These are phyloP conservation scores for Daldinia childiae DNA, from an alignment of 495 filamentous ascomycete species.

Conservation along the genomic window DNA sequence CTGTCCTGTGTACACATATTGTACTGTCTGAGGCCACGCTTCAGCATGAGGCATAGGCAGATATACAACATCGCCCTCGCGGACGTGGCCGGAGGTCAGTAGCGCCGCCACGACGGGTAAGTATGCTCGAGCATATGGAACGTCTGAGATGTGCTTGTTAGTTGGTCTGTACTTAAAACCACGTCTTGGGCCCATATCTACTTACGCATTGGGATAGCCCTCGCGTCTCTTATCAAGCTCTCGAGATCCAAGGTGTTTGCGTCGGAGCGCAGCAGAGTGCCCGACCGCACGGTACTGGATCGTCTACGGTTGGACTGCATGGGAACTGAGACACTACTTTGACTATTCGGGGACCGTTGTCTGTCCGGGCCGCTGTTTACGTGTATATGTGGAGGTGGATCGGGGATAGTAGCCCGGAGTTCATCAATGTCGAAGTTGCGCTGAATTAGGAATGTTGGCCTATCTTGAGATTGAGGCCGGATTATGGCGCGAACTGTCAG, in stretches of 20 bases:
- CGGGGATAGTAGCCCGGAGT: conserved; percentile 51
- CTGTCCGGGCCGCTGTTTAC: neutral
- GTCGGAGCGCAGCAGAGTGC: conserved; percentile 14
- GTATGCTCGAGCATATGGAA: conserved; percentile 58
- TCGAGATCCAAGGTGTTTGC: conserved; percentile 23
- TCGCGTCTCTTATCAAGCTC: conserved; percentile 45
- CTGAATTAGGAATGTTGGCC: conserved; percentile 58
- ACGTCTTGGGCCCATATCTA: conserved; percentile 13
- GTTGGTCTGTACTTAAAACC: neutral
- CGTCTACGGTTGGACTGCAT: conserved; percentile 19
- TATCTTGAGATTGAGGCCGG: conserved; percentile 51
- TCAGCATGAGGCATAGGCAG: conserved; percentile 65
- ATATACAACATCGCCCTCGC: conserved; percentile 61
- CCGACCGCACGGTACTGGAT: conserved; percentile 33
- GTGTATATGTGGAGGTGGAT: conserved; percentile 21
- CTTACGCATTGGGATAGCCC: conserved; percentile 60
- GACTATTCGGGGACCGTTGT: conserved; percentile 7
- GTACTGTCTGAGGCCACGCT: conserved; percentile 60
- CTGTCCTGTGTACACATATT: conserved; percentile 62
- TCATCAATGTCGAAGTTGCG: conserved; percentile 57
- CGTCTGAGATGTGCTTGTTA: conserved; percentile 42
- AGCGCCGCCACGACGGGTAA: conserved; percentile 62
- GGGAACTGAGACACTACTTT: conserved; percentile 2
- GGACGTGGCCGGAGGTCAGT: conserved; percentile 60
- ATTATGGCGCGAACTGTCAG: conserved; percentile 60